A percentile compares a stretch with the other conserved stretches of the same genome.
phyloP scores from a whole-genome alignment of 495 filamentous ascomycete species.

The Aspergillus saccharolyticus region DNA sequence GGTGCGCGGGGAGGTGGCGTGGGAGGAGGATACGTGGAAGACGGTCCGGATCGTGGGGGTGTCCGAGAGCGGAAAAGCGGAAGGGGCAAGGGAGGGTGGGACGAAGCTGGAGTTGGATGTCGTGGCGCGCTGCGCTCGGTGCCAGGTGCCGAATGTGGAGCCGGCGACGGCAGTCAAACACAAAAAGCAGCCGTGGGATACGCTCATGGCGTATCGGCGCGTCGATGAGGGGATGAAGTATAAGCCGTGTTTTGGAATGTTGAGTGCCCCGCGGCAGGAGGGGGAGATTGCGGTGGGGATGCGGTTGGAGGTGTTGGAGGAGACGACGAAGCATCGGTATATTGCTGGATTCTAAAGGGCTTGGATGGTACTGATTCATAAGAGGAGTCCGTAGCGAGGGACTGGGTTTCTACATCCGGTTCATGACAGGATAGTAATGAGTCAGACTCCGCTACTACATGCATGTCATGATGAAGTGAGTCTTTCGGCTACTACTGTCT shows the following conservation, averaged over 20 bases:
- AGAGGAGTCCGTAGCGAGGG: too few relatives aligned
- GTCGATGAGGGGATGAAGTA: conserved; percentile 70
- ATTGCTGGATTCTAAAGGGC: conserved; percentile 41
- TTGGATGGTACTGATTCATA: too few relatives aligned
- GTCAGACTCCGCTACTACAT: too few relatives aligned
- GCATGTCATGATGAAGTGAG: too few relatives aligned
- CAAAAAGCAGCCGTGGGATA: conserved; percentile 67
- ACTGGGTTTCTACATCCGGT: too few relatives aligned
- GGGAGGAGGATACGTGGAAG: conserved; percentile 79
- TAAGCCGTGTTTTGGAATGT: conserved; percentile 79
- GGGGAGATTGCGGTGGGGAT: conserved; percentile 51
- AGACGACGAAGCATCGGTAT: conserved; percentile 56
- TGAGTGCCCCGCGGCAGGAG: conserved; percentile 58
- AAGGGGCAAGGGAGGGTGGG: background rate
- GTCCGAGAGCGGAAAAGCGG: background rate
- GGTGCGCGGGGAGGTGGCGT: conserved; percentile 55
- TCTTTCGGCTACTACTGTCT: too few relatives aligned
- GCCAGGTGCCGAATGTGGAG: conserved; percentile 82
- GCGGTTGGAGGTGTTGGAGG: conserved; percentile 49
- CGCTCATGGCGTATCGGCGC: conserved; percentile 62
- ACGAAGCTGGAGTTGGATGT: conserved; percentile 46
- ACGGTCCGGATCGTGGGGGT: conserved; percentile 54
- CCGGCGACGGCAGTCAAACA: conserved; percentile 66
- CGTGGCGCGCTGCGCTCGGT: conserved; percentile 69
- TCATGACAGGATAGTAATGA: too few relatives aligned